Base-by-base conservation (phyloP, 2,329 filamentous ascomycete genomes). In the Curvularia lunata region DNA sequence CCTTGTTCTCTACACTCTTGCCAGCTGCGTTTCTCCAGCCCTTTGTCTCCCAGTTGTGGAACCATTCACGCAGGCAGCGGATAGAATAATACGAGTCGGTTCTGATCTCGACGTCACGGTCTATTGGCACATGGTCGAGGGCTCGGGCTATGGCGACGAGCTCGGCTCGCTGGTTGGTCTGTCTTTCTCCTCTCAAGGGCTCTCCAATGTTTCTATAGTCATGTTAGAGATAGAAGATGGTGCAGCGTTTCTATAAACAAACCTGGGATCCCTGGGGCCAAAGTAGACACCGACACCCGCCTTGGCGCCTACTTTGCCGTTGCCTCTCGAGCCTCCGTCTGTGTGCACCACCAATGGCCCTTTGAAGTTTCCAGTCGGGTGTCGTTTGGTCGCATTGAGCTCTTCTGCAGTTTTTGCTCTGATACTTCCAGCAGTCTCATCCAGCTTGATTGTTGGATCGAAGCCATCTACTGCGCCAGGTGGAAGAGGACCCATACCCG, bases 131-230 rank as follows among this genome's bases (percentile, higher is more conserved):
- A 45, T 89, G 85, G 70, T 97, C 87, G 21, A 98, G 82, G 0
- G 93, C 93, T 56, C 93, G 89, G 28, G 91, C 82, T 62, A 98
- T 89, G 7, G 92, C 95, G 23, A 91, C 93, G 57, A 99, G 82
- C 79, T 99, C 95, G n/a, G 94, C 95, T 3, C 95, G 90, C 76
- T 98, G 92, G 74, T 99, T 99, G 0, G 95, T 98, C 78, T 98
- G 95, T 9, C 83, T 82, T 16, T 84, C 81, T 49, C 92, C 92
- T 50, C 83, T 78, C 2, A 97, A 84, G 4, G 88, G 86, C 77
- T 96, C 92, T 12, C 91, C 91, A 23, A 96, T 78, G 69, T 90
- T 90, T 65, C 86, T 88, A 69, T 3, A 52, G 6, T 42, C 10
- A n/a, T 43, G 53, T 62, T 21, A 67, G 55, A 53, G 18, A 9